Evolutionary conservation across 306 rosid genomes (phyloP).

Genomic region (Carpinus viminea): DNA sequence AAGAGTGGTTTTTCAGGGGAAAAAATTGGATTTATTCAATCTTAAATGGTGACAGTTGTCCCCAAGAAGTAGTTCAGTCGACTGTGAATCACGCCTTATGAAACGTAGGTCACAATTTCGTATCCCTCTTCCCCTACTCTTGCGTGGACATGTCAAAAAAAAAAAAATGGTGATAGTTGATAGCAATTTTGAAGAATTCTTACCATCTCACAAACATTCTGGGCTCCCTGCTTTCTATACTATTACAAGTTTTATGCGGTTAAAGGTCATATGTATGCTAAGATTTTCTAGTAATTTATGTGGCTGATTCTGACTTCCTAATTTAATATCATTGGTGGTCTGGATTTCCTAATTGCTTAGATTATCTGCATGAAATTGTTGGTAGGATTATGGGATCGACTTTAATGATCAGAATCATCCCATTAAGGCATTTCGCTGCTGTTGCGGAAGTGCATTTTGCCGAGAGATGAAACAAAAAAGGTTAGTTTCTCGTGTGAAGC

Average conservation of each 20-base stretch:
- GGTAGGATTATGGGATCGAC: slow-evolving; percentile 88
- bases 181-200: not conserved
- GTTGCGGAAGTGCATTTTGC: slow-evolving; percentile 72
- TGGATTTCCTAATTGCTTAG: slow-evolving; percentile 12
- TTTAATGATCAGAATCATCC: slow-evolving; percentile 76
- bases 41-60: not conserved
- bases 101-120: no score
- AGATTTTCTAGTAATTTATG: not conserved
- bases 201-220: not conserved
- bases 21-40: no score
- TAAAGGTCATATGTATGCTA: not conserved
- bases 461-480: slow-evolving; percentile 53
- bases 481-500: slow-evolving; percentile 28
- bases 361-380: slow-evolving; percentile 19
- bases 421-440: slow-evolving; percentile 70
- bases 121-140: no score
- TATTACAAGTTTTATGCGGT: not conserved
- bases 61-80: no score
- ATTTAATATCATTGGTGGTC: not conserved
- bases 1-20: no score
- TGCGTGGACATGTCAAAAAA: no score
- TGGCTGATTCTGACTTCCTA: not conserved
- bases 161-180: not conserved
- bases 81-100: no score
- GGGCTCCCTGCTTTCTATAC: not conserved